These are phyloP conservation scores for Talaromyces verruculosus DNA, from an alignment of 2,329 filamentous ascomycete species.

Conservation along the genomic window DNA sequence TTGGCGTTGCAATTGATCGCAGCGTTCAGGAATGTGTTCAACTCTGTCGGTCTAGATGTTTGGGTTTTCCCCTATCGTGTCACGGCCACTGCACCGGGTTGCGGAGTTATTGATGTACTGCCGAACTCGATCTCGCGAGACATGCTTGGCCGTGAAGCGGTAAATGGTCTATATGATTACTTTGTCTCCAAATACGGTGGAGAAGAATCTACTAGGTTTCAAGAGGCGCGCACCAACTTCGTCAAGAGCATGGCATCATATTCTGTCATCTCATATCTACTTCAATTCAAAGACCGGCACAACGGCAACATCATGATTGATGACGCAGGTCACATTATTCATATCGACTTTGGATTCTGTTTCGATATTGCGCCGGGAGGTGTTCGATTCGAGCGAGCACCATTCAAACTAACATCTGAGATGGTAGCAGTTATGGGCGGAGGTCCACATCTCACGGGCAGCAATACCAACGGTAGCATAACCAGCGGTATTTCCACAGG, in stretches of 20 bases:
- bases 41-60: conserved; percentile 89
- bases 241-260: conserved; percentile 99
- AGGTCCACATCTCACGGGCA: conserved; percentile 41
- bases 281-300: conserved; percentile 99
- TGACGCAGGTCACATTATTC: conserved; percentile 92
- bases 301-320: conserved; percentile 99
- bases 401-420: conserved; percentile 95
- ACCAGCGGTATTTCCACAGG: neutral
- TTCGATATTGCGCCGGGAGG: conserved; percentile 98
- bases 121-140: conserved; percentile 97
- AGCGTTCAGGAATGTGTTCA: conserved; percentile 95
- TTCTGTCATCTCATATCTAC: conserved; percentile 89
- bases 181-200: conserved; percentile 97
- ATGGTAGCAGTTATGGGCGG: conserved; percentile 99
- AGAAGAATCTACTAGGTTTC: conserved; percentile 91
- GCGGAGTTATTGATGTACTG: conserved; percentile 95
- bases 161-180: conserved; percentile 98
- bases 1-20: conserved; percentile 97
- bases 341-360: conserved; percentile 99
- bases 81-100: conserved; percentile 93
- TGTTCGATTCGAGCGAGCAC: conserved; percentile 94
- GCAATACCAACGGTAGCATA: conserved; percentile 25
- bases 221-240: conserved; percentile 93
- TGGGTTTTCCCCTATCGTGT: conserved; percentile 97
- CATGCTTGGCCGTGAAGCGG: conserved; percentile 96